Base-by-base conservation (phyloP, 352 stramenopile genomes). In the Pythium insidiosum region DNA sequence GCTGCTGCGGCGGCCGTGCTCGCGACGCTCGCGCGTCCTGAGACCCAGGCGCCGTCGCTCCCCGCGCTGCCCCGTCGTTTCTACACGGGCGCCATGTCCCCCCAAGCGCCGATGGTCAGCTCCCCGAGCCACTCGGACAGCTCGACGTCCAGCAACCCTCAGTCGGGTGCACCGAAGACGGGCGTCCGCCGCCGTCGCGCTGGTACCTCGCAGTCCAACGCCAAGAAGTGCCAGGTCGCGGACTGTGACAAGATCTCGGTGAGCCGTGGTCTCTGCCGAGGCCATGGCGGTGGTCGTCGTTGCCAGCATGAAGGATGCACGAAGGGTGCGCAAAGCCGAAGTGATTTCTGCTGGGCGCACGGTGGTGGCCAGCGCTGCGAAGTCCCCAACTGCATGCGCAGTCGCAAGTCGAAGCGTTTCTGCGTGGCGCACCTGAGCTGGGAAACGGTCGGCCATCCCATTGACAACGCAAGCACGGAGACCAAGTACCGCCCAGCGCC, bases 361-460 rank as follows among this genome's bases (percentile, higher is more conserved):
- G 73, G 73, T 7, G 73, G 70, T 24, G 71, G 73, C 26, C 65
- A 81, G 35, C 70, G 71, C n/a, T 86, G 73, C 35, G 63, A 81
- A 34, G 71, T 72, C 7, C 67, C 69, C 40, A 46, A 50, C 38
- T 86, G 73, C 56, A 71, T 74, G 60, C 68, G 68, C 21, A 78
- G 60, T 41, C 55, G 73, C 53, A 77, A 81, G 67, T 65, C 72
- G 21, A 77, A 77, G 59, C 61, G 66, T 26, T 82, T 75, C 58
- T 85, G 73, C 43, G 68, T 81, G 16, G 61, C 61, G 2, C 71
- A 84, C 53, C 43, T 79, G 10, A 66, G 63, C 45, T 75, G 61
- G 65, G 65, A 75, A 24, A 53, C n/a, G n/a, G n/a, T n/a, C n/a
- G n/a, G n/a, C n/a, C n/a, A n/a, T n/a, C n/a, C n/a, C n/a, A n/a